Conservation (phyloP, 805 yeast genomes). For the Starmerella davenportii region DNA sequence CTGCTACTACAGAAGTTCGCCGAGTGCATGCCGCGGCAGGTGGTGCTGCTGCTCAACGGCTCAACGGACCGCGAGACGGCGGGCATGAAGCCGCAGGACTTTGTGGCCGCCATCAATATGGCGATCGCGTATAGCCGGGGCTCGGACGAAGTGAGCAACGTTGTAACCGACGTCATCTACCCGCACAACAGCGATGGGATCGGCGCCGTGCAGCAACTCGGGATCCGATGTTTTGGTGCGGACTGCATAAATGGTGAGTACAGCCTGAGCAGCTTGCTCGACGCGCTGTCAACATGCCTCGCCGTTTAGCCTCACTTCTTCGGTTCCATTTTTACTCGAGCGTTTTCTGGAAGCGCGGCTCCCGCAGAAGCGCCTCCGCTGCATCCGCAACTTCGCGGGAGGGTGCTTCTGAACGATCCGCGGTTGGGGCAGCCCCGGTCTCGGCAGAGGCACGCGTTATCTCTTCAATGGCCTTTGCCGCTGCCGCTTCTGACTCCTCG, state of each 20-base stretch:
- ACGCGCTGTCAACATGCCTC: conserved; percentile 3
- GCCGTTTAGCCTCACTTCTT: too few relatives aligned
- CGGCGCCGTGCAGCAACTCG: not conserved
- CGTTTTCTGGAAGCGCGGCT: too few relatives aligned
- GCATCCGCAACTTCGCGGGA: too few relatives aligned
- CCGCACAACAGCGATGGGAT: not conserved
- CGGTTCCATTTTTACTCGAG: too few relatives aligned
- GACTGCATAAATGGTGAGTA: conserved; percentile 7
- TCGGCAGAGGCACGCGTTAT: too few relatives aligned
- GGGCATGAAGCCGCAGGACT: conserved; percentile 44
- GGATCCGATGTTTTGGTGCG: conserved; percentile 2
- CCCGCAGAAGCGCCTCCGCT: too few relatives aligned
- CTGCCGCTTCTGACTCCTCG: too few relatives aligned
- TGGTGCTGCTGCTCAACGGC: conserved; percentile 55
- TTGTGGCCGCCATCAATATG: conserved; percentile 35
- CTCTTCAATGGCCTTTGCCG: too few relatives aligned
- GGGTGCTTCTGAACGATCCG: too few relatives aligned
- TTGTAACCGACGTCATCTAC: conserved; percentile 48
- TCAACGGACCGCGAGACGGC: conserved; percentile 61
- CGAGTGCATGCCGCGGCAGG: conserved; percentile 12
- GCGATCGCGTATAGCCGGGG: conserved; percentile 36
- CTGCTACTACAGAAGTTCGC: conserved; percentile 42
- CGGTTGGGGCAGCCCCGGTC: too few relatives aligned
- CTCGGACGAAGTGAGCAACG: not conserved
- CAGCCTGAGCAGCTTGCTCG: conserved; percentile 1